These are phyloP conservation scores for Fusarium longipes DNA, from an alignment of 2,329 filamentous ascomycete genomes.

Conservation along the genomic window DNA sequence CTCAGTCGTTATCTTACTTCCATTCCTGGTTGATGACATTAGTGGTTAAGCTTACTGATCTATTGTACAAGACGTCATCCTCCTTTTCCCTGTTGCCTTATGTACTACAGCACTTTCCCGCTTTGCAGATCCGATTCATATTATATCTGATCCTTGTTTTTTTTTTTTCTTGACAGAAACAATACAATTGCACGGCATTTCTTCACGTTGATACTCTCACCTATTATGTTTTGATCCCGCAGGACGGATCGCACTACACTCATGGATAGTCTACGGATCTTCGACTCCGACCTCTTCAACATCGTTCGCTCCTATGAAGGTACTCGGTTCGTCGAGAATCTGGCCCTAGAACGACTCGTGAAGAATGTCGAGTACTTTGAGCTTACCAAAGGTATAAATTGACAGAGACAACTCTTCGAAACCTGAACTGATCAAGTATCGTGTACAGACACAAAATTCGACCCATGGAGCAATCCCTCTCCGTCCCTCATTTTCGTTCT, in stretches of 20 bases:
- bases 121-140: background rate
- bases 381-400: background rate
- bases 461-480: background rate
- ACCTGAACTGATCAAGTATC: fast-evolving
- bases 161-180: background rate
- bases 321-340: background rate
- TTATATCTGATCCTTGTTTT: too few relatives aligned
- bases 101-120: background rate
- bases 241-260: background rate
- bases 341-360: background rate
- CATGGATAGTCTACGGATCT: background rate
- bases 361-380: background rate
- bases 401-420: fast-evolving
- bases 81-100: background rate
- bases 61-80: background rate
- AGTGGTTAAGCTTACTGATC: background rate
- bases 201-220: background rate
- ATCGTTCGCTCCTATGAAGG: background rate
- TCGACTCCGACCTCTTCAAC: background rate
- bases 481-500: background rate
- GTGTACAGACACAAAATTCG: background rate
- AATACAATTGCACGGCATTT: too few relatives aligned
- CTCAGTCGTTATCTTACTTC: background rate
- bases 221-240: background rate
- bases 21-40: background rate